phyloP scores from a whole-genome alignment of 371 early-diverging fungal genomes.

The Apophysomyces sp. region DNA sequence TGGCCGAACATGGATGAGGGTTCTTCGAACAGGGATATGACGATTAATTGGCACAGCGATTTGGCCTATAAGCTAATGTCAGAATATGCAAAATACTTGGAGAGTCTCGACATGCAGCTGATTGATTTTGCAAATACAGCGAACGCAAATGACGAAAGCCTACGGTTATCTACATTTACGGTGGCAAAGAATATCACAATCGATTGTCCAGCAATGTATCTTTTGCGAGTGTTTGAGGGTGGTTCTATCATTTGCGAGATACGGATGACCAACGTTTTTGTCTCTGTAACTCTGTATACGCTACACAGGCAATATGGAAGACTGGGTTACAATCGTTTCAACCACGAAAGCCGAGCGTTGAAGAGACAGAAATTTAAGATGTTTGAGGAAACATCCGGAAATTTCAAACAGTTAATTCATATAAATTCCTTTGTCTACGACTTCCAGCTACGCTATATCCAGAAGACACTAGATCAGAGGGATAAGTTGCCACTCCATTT shows the following conservation, averaged over 20 bases:
- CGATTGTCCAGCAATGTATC: conserved; percentile 59
- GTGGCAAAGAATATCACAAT: conserved; percentile 23
- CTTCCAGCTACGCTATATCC: conserved; percentile 72
- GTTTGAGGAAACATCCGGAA: conserved; percentile 64
- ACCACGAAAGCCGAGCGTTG: conserved; percentile 21
- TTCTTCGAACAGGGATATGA: conserved; percentile 4
- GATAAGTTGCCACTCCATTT: conserved; percentile 21
- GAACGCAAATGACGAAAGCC: conserved; percentile 5
- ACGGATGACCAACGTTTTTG: conserved; percentile 66
- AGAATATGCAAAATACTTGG: conserved; percentile 67
- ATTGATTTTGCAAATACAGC: conserved; percentile 47
- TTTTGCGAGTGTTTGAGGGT: conserved; percentile 60
- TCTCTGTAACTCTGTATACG: conserved; percentile 73
- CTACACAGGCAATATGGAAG: conserved; percentile 62
- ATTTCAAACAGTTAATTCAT: conserved; percentile 70
- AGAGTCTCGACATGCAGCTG: conserved; percentile 64
- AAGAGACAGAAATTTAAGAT: conserved; percentile 43
- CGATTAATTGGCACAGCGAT: conserved; percentile 55
- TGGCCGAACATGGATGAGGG: conserved; percentile 28
- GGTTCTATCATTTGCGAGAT: conserved; percentile 78
- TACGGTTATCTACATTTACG: conserved; percentile 24
- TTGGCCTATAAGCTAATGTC: conserved; percentile 55
- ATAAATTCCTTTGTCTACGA: conserved; percentile 85
- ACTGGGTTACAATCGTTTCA: conserved; percentile 30
- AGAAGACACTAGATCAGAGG: conserved; percentile 44